A percentile compares a stretch with the other conserved stretches of the same genome.
These are phyloP conservation scores for Suillus cothurnatus DNA, from an alignment of 768 basidiomycete species.

Conservation along the genomic window DNA sequence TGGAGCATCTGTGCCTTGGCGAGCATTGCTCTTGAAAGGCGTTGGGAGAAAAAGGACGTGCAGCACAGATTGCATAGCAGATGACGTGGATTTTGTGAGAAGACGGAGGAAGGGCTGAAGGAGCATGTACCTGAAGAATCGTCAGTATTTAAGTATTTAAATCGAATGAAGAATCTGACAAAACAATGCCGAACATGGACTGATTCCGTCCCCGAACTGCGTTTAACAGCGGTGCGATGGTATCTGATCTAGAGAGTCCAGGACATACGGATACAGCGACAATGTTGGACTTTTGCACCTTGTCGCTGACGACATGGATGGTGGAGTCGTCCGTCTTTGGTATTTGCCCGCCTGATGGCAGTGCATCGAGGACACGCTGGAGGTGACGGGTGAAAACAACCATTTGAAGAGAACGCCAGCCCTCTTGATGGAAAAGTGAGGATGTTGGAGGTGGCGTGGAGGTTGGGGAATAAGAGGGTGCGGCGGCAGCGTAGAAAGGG, in stretches of 20 bases:
- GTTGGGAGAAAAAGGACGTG: constrained; percentile 84
- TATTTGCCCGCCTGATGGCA: constrained; percentile 62
- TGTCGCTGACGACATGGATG: constrained; percentile 41
- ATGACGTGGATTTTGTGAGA: constrained; percentile 65
- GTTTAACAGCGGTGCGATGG: constrained; percentile 48
- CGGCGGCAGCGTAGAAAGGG: constrained; percentile 86
- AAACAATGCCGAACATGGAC: constrained; percentile 45
- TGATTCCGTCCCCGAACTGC: constrained; percentile 31
- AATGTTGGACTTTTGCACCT: constrained; percentile 68
- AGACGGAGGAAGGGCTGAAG: constrained; percentile 68
- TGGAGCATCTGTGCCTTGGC: constrained; percentile 28
- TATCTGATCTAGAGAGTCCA: constrained; percentile 74
- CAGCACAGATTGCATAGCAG: constrained; percentile 74
- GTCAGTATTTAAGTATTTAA: constrained; percentile 9
- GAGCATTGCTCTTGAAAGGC: constrained; percentile 61
- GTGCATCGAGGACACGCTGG: constrained; percentile 81
- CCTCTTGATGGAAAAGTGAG: constrained; percentile 55
- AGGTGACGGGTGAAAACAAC: constrained; percentile 74
- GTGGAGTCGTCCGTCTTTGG: constrained; percentile 39
- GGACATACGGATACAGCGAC: constrained; percentile 74
- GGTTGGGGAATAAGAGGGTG: constrained; percentile 41
- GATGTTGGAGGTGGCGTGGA: constrained; percentile 29
- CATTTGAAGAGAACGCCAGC: constrained; percentile 62
- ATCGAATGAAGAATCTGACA: constrained; percentile 42
- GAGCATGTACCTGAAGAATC: constrained; percentile 56